phyloP scores from a whole-genome alignment of 2,329 filamentous ascomycete species.

The Aspergillus versicolor region DNA sequence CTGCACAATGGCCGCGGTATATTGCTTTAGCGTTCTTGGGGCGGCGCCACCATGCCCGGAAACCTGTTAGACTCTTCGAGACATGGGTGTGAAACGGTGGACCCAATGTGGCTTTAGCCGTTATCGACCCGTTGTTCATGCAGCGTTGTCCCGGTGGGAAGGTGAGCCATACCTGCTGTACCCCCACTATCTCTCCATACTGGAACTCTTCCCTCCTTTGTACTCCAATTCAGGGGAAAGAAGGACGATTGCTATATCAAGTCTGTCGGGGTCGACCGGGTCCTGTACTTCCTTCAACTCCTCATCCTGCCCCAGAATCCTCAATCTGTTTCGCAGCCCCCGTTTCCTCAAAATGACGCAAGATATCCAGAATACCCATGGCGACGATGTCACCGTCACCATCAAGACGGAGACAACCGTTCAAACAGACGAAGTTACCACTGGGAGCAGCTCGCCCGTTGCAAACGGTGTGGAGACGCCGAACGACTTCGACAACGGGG shows the following conservation, averaged over 20 bases:
- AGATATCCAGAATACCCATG: background rate
- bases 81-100: background rate
- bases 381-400: background rate
- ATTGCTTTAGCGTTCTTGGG: background rate
- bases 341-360: background rate
- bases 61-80: background rate
- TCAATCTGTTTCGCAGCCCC: background rate
- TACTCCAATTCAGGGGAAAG: background rate
- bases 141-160: background rate
- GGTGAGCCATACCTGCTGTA: background rate
- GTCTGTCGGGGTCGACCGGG: background rate
- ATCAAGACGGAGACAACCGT: background rate
- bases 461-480: background rate
- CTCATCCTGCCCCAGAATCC: too few relatives aligned
- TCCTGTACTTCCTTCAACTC: background rate
- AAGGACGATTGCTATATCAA: background rate
- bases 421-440: background rate
- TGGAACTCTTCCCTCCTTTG: background rate
- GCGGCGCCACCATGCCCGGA: background rate
- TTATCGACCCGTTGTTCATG: background rate
- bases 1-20: background rate
- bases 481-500: constrained; percentile 8
- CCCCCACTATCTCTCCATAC: background rate
- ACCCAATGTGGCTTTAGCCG: background rate
- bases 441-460: background rate